Conservation (phyloP, 768 basidiomycete species). For the Phylloporus sp. region DNA sequence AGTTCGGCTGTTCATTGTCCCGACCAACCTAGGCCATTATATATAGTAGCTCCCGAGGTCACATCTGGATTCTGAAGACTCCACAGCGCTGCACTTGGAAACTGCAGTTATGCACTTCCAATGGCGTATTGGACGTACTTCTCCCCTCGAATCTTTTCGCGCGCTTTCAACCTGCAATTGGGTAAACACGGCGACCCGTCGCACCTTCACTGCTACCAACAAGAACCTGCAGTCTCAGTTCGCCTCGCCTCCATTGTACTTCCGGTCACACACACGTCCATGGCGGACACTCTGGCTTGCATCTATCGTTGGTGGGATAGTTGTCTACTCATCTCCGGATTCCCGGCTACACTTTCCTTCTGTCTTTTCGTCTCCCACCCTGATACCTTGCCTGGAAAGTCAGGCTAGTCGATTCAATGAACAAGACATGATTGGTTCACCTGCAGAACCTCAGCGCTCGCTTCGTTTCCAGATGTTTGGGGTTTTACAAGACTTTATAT, state of each 20-base stretch:
- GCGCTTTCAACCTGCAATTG: conserved; percentile 6
- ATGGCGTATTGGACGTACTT: conserved; percentile 21
- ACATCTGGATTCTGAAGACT: too few relatives aligned
- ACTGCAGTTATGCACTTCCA: conserved; percentile 30
- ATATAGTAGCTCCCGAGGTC: too few relatives aligned
- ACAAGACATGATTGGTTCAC: conserved; percentile 53
- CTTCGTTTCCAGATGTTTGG: conserved; percentile 40
- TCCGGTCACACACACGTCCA: conserved; percentile 24
- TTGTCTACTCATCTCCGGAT: conserved; percentile 43
- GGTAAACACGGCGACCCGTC: conserved; percentile 13
- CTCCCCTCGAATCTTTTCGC: conserved; percentile 24
- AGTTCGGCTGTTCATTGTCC: too few relatives aligned
- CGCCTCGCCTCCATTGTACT: conserved; percentile 7
- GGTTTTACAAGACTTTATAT: conserved; percentile 54
- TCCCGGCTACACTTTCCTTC: conserved; percentile 40
- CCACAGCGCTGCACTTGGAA: too few relatives aligned
- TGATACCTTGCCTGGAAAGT: conserved; percentile 39
- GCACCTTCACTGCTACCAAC: conserved; percentile 17
- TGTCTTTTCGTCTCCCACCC: conserved; percentile 46
- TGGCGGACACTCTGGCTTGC: conserved; percentile 43
- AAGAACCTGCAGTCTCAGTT: conserved; percentile 7
- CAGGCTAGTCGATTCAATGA: conserved; percentile 17
- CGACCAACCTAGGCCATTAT: too few relatives aligned
- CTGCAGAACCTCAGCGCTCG: conserved; percentile 54
- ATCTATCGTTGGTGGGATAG: conserved; percentile 52